phyloP scores from a whole-genome alignment of 331 rosid genomes.

The Phaseolus coccineus region DNA sequence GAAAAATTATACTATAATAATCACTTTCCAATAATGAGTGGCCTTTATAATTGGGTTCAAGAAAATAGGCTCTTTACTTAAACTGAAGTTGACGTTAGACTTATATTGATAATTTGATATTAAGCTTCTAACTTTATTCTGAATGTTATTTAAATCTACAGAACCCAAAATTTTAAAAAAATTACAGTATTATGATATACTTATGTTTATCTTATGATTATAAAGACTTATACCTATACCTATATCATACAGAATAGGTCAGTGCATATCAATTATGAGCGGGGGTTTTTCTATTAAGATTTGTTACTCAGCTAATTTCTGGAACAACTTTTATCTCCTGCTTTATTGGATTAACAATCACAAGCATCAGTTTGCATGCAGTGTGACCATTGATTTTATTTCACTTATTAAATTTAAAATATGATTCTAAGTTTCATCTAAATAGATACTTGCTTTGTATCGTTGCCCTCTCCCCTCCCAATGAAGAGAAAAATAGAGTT shows the following conservation, averaged over 20 bases:
- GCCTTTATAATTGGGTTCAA: neutral
- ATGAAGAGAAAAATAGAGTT: neutral
- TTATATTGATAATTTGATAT: neutral
- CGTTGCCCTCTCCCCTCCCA: neutral
- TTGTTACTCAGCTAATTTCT: neutral
- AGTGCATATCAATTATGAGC: neutral
- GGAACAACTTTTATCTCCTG: neutral
- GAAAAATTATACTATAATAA: neutral
- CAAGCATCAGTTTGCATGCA: neutral
- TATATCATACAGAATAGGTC: neutral
- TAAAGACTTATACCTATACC: neutral
- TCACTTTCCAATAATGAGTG: neutral
- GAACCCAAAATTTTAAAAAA: neutral
- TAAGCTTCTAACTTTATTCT: neutral
- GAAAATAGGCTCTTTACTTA: neutral
- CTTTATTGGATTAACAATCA: neutral
- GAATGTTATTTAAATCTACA: neutral
- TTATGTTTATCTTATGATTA: neutral
- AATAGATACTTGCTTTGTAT: too few species aligned
- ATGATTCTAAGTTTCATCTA: too few species aligned
- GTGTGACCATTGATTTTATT: neutral
- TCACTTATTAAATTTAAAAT: neutral
- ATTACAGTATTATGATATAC: neutral
- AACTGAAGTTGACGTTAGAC: neutral
- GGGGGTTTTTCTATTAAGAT: neutral